Evolutionary conservation across 352 stramenopile genomes (phyloP).

Genomic region (Phytophthora pistaciae): DNA sequence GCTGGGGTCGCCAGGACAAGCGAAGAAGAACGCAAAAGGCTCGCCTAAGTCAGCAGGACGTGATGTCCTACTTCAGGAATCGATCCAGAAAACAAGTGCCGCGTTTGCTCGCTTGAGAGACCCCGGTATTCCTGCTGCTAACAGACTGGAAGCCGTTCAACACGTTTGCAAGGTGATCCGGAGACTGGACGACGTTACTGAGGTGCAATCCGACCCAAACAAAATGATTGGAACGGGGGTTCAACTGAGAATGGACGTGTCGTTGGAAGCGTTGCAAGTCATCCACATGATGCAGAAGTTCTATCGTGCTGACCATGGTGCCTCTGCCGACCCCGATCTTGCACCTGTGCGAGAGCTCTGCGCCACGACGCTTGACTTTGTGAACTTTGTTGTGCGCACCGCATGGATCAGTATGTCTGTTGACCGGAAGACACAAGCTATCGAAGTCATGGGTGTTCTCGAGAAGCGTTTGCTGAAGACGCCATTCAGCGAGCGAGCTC

Average conservation of each 20-base stretch:
- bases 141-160: too few relatives aligned
- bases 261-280: constrained; percentile 10
- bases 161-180: too few relatives aligned
- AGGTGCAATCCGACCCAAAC: neutral
- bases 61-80: too few relatives aligned
- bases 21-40: too few relatives aligned
- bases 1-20: too few relatives aligned
- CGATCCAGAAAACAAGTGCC: too few relatives aligned
- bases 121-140: too few relatives aligned
- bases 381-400: constrained; percentile 18
- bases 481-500: constrained; percentile 5
- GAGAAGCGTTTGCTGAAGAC: constrained; percentile 23
- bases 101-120: too few relatives aligned
- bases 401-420: constrained; percentile 19
- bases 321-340: neutral
- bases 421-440: constrained; percentile 11
- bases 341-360: constrained; percentile 15
- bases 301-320: constrained; percentile 15
- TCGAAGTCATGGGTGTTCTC: constrained; percentile 14
- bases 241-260: constrained; percentile 4
- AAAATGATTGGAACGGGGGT: constrained; percentile 15
- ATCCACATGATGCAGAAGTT: constrained; percentile 19
- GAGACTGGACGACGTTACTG: too few relatives aligned
- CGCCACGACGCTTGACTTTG: constrained; percentile 15
- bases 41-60: too few relatives aligned